phyloP scores from a whole-genome alignment of 106 monocot genomes.

The Dactylorhiza incarnata region DNA sequence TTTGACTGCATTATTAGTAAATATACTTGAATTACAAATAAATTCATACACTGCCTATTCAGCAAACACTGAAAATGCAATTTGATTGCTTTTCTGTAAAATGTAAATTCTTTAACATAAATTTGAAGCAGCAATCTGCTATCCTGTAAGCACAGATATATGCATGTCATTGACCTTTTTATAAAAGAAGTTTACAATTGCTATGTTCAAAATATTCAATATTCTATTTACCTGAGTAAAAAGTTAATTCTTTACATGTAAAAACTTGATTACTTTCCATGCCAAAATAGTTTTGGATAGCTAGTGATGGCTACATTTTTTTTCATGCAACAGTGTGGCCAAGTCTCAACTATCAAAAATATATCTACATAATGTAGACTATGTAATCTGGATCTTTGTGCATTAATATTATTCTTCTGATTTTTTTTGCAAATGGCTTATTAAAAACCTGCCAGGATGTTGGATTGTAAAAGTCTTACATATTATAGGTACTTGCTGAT shows the following conservation, averaged over 20 bases:
- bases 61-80: neutral
- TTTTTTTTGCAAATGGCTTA: neutral
- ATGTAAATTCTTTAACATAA: neutral
- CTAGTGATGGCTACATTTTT: neutral
- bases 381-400: neutral
- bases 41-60: neutral
- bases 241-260: neutral
- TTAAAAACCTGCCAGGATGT: neutral
- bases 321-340: neutral
- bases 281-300: neutral
- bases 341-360: neutral
- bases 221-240: neutral
- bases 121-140: neutral
- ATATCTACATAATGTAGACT: neutral
- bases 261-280: neutral
- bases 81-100: neutral
- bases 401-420: neutral
- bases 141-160: neutral
- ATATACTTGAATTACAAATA: neutral
- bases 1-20: neutral
- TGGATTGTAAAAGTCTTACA: neutral
- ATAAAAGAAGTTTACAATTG: no score
- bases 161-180: no score
- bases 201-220: neutral
- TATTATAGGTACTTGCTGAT: slow-evolving; percentile 74